Base-by-base conservation (phyloP, 495 filamentous ascomycete species). In the Penicillium fimorum region DNA sequence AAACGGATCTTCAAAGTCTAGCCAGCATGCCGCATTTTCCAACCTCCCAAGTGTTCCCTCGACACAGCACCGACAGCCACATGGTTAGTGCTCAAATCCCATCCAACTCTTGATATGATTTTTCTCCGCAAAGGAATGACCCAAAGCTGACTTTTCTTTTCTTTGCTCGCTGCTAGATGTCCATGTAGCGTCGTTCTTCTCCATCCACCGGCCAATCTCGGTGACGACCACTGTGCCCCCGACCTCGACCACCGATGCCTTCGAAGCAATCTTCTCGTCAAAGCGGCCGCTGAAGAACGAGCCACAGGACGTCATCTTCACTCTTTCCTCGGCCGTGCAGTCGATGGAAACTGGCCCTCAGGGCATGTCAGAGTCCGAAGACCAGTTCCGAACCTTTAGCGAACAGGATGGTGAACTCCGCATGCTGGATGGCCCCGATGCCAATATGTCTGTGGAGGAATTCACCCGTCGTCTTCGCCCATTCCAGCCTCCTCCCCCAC, bases 171-270 rank as follows among this genome's bases (percentile, higher is more conserved):
- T 35, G 47, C 54, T 33, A 98, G 94, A 95, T 66, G 78, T 97
- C 43, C 86, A 86, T 58, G 77, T 96, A 30, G 91, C 93, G 7
- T 87, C 87, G 47, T 97, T 98, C 79, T 98, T 97, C 76, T 94
- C 94, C 55, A 88, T 93, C 58, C 91, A 98, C 77, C 84, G 94
- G 50, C 94, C 94, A 5, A 92, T 98, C 61, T 95, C 90, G 52
- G 82, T 96, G 63, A 92, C 89, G 27, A 82, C 85, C 58, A 82
- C 85, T 48, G 82, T 95, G 47, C 93, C 93, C 41, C 84, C 85
- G 38, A 74, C 83, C 12, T 80, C 90, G 40, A 87, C 84, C 42
- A 72, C 83, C 47, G 85, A 87, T 69, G 80, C 85, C 37, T 96
- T 96, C 66, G 85, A 89, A 54, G 77, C 85, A 37, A 90, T 96